phyloP scores from a whole-genome alignment of 1,284 basidiomycete species.

The Volvariella volvacea region DNA sequence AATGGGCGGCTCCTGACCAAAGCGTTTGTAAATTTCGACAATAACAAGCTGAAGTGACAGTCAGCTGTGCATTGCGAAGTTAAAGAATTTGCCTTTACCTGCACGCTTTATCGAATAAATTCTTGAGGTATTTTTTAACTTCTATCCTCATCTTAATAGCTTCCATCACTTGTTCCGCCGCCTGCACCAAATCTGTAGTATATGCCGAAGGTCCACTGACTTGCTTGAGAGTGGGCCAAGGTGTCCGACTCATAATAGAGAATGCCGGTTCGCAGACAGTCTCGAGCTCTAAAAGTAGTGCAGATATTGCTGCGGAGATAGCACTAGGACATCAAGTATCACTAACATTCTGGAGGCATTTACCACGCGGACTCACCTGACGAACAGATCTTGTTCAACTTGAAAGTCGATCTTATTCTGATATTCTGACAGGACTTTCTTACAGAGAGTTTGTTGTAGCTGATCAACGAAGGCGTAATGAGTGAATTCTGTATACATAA shows the following conservation, averaged over 20 bases:
- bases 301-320: conserved; percentile 75
- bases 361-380: conserved; percentile 46
- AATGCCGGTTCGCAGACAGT: conserved; percentile 72
- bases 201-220: conserved; percentile 85
- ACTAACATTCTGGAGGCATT: conserved; percentile 1
- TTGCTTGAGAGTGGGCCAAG: conserved; percentile 73
- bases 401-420: conserved; percentile 81
- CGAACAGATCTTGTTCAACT: conserved; percentile 82
- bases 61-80: background rate
- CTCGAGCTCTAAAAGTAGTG: conserved; percentile 81
- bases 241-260: conserved; percentile 63
- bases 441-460: conserved; percentile 88
- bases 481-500: background rate
- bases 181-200: conserved; percentile 65
- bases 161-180: conserved; percentile 59
- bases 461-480: conserved; percentile 22
- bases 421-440: conserved; percentile 72
- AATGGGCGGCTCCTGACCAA: conserved; percentile 85
- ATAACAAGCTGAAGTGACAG: conserved; percentile 49
- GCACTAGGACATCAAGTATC: conserved; percentile 38
- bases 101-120: conserved; percentile 87
- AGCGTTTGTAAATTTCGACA: conserved; percentile 81
- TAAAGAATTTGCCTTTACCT: conserved; percentile 41
- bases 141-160: conserved; percentile 71
- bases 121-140: conserved; percentile 88